These are phyloP conservation scores for Candida verbasci DNA, from an alignment of 805 yeast species.

Conservation along the genomic window DNA sequence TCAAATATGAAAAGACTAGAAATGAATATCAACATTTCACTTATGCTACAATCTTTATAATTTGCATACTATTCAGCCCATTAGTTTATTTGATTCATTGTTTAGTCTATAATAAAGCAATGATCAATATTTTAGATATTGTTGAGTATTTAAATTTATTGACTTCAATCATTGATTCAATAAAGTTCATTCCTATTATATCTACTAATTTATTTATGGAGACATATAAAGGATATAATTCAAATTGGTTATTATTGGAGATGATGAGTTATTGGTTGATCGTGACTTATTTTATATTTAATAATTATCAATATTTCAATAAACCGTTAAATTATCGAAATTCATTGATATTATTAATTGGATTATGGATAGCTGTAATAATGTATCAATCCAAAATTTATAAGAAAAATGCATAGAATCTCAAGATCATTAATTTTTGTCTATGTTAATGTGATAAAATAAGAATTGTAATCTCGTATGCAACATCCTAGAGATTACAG, in stretches of 20 bases:
- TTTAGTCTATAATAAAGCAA: background rate
- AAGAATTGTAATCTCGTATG: too few species aligned
- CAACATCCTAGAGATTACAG: too few species aligned
- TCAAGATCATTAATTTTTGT: too few species aligned
- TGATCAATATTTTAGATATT: slow-evolving; percentile 34
- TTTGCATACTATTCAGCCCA: background rate
- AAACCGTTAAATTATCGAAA: slow-evolving; percentile 18
- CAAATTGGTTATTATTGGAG: slow-evolving; percentile 7
- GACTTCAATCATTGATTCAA: too few species aligned
- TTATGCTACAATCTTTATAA: slow-evolving; percentile 5
- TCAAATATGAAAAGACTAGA: slow-evolving; percentile 21
- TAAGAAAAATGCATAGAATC: too few species aligned
- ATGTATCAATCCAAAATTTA: background rate
- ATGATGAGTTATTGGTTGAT: background rate
- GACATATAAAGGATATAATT: slow-evolving; percentile 18
- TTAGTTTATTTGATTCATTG: slow-evolving; percentile 7
- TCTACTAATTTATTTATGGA: slow-evolving; percentile 34
- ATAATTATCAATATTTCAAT: slow-evolving; percentile 12
- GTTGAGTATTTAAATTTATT: slow-evolving; percentile 39
- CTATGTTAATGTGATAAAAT: too few species aligned
- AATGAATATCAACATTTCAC: slow-evolving; percentile 37
- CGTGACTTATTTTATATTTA: background rate
- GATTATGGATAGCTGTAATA: background rate
- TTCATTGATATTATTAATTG: slow-evolving; percentile 8
- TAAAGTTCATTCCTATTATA: slow-evolving; percentile 39